These are phyloP conservation scores for Lactarius sp. DNA, from an alignment of 768 basidiomycete species.

Conservation along the genomic window DNA sequence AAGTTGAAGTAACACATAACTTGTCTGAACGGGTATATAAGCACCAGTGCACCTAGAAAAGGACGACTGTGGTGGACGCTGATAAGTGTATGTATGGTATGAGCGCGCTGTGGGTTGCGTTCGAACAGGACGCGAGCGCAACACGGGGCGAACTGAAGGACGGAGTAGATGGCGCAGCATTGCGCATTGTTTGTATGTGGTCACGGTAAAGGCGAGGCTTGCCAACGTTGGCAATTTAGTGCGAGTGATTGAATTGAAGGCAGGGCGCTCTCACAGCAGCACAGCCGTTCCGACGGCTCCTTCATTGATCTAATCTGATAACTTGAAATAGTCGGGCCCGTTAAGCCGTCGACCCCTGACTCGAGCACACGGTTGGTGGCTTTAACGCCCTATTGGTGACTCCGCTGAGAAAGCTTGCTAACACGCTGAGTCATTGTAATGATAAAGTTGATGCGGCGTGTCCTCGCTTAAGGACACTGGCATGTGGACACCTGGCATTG, in stretches of 20 bases:
- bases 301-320: neutral
- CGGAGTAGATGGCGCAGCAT: conserved; percentile 17
- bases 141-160: conserved; percentile 6
- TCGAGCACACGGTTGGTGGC: neutral
- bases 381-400: neutral
- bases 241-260: neutral
- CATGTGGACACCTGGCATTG: neutral
- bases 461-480: neutral
- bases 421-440: neutral
- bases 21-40: conserved; percentile 13
- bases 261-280: neutral
- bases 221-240: neutral
- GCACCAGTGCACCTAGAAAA: conserved; percentile 11
- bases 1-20: conserved; percentile 11
- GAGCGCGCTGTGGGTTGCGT: neutral
- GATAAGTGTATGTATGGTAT: conserved; percentile 3
- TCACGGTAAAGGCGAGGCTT: neutral
- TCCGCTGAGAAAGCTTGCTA: neutral
- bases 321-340: neutral
- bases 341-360: neutral
- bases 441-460: neutral
- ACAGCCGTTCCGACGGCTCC: too few relatives aligned
- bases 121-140: conserved; percentile 3
- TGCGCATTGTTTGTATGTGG: conserved; percentile 16
- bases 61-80: neutral